A percentile compares a stretch with the other conserved stretches of the same genome.
phyloP scores from a whole-genome alignment of 768 basidiomycete genomes.

The Phaeotremella skinneri region DNA sequence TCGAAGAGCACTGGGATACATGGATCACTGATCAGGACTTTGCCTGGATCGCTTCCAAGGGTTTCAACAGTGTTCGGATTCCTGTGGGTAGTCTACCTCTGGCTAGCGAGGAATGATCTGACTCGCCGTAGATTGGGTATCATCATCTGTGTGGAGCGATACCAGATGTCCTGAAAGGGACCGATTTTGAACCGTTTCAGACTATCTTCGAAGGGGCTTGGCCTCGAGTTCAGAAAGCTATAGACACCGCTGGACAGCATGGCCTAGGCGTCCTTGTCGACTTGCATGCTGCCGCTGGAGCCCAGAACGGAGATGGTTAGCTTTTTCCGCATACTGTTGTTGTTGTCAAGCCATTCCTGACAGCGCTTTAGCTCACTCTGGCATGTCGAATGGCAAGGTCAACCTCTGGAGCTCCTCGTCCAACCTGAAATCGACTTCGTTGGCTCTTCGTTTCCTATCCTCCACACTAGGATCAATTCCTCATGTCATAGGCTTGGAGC shows the following conservation, averaged over 20 bases:
- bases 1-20: conserved; percentile 72
- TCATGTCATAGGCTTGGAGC: conserved; percentile 61
- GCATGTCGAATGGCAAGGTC: conserved; percentile 55
- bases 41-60: conserved; percentile 59
- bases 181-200: conserved; percentile 63
- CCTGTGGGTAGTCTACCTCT: conserved; percentile 66
- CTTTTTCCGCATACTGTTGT: neutral
- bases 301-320: conserved; percentile 48
- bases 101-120: neutral
- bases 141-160: conserved; percentile 76
- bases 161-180: conserved; percentile 65
- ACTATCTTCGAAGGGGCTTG: conserved; percentile 64
- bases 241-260: conserved; percentile 62
- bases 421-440: conserved; percentile 47
- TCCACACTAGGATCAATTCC: conserved; percentile 52
- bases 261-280: conserved; percentile 80
- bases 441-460: conserved; percentile 50
- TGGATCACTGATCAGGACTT: conserved; percentile 86
- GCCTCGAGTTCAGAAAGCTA: conserved; percentile 61
- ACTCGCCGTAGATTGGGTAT: conserved; percentile 61
- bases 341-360: neutral
- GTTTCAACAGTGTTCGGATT: conserved; percentile 64
- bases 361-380: conserved; percentile 52
- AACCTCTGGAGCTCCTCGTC: conserved; percentile 39
- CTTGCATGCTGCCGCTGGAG: conserved; percentile 78